These are phyloP conservation scores for Phytopythium montanum DNA, from an alignment of 352 stramenopile genomes.

Conservation along the genomic window DNA sequence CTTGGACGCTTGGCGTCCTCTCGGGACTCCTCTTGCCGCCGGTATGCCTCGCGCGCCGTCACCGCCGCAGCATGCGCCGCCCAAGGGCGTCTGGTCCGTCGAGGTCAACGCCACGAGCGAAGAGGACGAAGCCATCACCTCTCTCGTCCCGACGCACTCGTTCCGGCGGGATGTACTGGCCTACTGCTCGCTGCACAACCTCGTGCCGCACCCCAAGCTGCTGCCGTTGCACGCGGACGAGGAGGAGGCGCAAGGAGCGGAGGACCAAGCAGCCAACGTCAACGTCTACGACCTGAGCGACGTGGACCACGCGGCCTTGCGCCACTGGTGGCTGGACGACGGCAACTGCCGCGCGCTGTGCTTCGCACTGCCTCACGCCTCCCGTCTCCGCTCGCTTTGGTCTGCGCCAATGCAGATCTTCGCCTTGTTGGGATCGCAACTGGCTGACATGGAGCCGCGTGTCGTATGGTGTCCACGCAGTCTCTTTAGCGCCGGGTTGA, in stretches of 20 bases:
- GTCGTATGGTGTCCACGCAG: conserved; percentile 15
- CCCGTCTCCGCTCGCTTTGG: conserved; percentile 49
- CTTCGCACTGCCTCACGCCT: conserved; percentile 44
- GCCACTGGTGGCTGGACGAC: conserved; percentile 69
- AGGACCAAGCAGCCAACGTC: conserved; percentile 16
- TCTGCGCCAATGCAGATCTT: conserved; percentile 14
- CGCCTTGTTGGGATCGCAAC: neutral
- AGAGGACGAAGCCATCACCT: conserved; percentile 13
- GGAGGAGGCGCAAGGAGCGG: conserved; percentile 40
- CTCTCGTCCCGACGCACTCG: conserved; percentile 21
- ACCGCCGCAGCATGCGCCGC: neutral
- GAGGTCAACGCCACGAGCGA: conserved; percentile 35
- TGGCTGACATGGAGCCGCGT: neutral
- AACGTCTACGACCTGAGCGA: conserved; percentile 60
- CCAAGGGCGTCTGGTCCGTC: conserved; percentile 41
- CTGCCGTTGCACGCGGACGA: conserved; percentile 57
- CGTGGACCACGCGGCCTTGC: conserved; percentile 45
- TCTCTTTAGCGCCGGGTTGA: conserved; percentile 61
- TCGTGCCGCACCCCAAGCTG: conserved; percentile 64
- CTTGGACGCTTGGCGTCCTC: neutral
- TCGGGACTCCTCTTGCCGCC: neutral
- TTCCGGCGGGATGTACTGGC: conserved; percentile 63
- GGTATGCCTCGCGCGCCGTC: neutral
- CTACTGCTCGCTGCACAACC: conserved; percentile 47
- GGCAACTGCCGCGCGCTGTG: conserved; percentile 48